Conservation (phyloP, 352 stramenopile species). For the Phytophthora colocasiae region DNA sequence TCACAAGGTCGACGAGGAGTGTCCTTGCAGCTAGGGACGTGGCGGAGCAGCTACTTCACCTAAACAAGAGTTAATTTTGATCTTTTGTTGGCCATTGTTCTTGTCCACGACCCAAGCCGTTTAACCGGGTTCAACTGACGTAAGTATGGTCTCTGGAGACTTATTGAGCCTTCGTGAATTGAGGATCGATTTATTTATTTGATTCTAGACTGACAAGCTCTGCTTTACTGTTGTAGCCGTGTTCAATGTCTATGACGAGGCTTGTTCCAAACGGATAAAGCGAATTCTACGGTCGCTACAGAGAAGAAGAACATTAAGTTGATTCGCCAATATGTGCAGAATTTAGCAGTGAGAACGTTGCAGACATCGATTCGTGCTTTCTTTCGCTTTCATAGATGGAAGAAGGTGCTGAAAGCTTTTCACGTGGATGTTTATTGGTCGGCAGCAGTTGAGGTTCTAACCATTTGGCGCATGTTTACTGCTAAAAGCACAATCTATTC, state of each 20-base stretch:
- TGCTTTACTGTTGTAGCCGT: too few species aligned
- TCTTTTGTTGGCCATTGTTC: conserved; percentile 6
- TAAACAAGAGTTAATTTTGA: conserved; percentile 21
- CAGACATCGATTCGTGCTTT: conserved; percentile 48
- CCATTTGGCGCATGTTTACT: conserved; percentile 42
- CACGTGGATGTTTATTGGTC: conserved; percentile 46
- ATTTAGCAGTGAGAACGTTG: conserved; percentile 52
- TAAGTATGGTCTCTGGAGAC: conserved; percentile 25
- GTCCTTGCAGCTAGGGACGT: too few species aligned
- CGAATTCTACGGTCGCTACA: conserved; percentile 44
- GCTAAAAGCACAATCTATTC: conserved; percentile 35
- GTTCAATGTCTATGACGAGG: too few species aligned
- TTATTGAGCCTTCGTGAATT: not conserved
- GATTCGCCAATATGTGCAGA: conserved; percentile 51
- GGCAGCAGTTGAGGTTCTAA: conserved; percentile 58
- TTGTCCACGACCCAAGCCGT: conserved; percentile 13
- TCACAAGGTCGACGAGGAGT: too few species aligned
- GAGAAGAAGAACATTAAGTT: conserved; percentile 62
- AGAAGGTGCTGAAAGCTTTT: conserved; percentile 42
- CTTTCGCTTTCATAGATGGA: conserved; percentile 52
- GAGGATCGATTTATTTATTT: conserved; percentile 2
- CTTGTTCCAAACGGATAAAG: conserved; percentile 53
- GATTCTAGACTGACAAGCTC: too few species aligned
- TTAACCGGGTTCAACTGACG: conserved; percentile 21
- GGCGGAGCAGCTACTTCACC: conserved; percentile 37